phyloP scores from a whole-genome alignment of 2,329 filamentous ascomycete species.

The Botrytis tulipae region DNA sequence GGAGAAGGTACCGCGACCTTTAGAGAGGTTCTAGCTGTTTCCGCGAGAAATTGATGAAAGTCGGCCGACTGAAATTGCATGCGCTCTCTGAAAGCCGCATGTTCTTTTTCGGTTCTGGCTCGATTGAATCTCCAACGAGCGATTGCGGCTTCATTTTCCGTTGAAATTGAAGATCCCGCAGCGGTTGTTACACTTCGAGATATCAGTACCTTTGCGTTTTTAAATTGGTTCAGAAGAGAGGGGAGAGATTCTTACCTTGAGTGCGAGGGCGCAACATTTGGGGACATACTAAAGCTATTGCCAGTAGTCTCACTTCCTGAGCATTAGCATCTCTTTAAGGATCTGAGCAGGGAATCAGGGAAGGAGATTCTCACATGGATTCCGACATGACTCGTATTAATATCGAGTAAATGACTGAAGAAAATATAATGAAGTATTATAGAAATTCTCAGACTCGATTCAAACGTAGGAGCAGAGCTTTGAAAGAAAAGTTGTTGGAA shows the following conservation, averaged over 20 bases:
- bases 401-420: background rate
- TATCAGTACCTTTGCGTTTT: background rate
- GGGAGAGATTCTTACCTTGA: background rate
- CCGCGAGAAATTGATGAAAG: background rate
- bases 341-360: background rate
- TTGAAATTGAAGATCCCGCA: background rate
- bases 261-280: background rate
- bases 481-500: background rate
- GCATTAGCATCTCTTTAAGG: background rate
- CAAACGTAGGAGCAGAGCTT: too few relatives aligned
- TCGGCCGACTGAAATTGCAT: constrained; percentile 10
- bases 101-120: background rate
- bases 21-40: background rate
- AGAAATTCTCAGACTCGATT: background rate
- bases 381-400: background rate
- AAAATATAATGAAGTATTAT: background rate
- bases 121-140: background rate
- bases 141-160: background rate
- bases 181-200: background rate
- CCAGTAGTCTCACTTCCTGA: background rate
- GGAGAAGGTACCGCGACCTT: background rate
- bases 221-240: background rate
- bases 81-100: background rate
- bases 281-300: background rate
- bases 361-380: background rate